Percentiles rank a stretch among this genome's conserved stretches.
Evolutionary conservation across 1,284 basidiomycete genomes (phyloP).

Genomic region (Leccinum fuscescens): DNA sequence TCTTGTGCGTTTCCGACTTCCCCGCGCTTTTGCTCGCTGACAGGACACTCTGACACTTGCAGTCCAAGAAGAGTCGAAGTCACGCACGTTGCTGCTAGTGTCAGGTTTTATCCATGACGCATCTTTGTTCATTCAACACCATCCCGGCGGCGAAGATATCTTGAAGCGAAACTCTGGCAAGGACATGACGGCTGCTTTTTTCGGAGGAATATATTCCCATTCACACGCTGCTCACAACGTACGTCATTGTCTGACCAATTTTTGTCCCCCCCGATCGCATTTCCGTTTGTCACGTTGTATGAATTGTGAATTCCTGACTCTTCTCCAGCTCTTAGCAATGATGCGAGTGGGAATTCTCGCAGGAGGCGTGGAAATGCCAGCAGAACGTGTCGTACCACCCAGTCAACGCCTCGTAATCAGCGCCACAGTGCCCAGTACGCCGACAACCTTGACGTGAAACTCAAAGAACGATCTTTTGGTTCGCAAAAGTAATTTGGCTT

Average conservation of each 20-base stretch:
- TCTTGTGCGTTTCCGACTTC: constrained; percentile 50
- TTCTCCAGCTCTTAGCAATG: constrained; percentile 66
- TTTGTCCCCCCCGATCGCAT: constrained; percentile 2
- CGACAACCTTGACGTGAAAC: neutral
- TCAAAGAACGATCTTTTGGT: neutral
- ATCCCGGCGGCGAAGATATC: constrained; percentile 76
- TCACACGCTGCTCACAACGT: constrained; percentile 84
- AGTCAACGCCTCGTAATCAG: constrained; percentile 37
- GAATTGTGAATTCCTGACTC: constrained; percentile 1
- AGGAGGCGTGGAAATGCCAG: constrained; percentile 62
- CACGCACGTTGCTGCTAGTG: constrained; percentile 67
- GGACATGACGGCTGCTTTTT: constrained; percentile 83
- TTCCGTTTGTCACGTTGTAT: neutral
- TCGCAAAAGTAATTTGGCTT: neutral
- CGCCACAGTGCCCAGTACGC: constrained; percentile 9
- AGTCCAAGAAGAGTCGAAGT: constrained; percentile 70
- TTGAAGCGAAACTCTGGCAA: constrained; percentile 68
- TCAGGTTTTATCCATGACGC: constrained; percentile 89
- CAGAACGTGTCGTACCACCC: constrained; percentile 35
- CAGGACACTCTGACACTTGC: neutral
- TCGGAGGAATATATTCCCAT: constrained; percentile 81
- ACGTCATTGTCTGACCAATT: constrained; percentile 27
- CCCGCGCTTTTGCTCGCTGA: constrained; percentile 7
- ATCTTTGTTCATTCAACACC: constrained; percentile 71
- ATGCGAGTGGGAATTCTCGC: constrained; percentile 79